phyloP scores from a whole-genome alignment of 441 rosid species.

The Gossypium gossypioides region DNA sequence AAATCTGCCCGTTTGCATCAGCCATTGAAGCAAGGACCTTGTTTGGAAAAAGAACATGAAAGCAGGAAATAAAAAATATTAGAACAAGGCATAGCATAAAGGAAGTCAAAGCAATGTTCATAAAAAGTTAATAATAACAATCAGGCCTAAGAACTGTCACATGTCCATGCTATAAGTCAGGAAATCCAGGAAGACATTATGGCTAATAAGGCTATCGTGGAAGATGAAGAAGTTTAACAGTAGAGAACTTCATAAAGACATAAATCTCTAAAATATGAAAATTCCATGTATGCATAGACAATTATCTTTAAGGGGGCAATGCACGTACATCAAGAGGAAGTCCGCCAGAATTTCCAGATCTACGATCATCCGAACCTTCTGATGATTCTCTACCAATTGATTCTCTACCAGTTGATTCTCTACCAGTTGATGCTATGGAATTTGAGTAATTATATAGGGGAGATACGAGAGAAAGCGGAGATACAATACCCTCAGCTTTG shows the following conservation, averaged over 20 bases:
- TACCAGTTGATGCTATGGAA: slow-evolving; percentile 28
- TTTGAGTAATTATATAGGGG: background rate
- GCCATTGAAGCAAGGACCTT: slow-evolving; percentile 99
- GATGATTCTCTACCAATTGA: slow-evolving; percentile 46
- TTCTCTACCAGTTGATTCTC: slow-evolving; percentile 48
- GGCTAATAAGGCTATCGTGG: background rate
- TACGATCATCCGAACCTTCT: slow-evolving; percentile 50
- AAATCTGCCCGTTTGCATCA: slow-evolving; percentile 91
- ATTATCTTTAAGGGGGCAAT: slow-evolving; percentile 16
- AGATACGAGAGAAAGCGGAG: slow-evolving; percentile 56
- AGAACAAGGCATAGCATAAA: background rate
- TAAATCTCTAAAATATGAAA: background rate
- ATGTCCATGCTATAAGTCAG: background rate
- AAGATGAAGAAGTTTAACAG: background rate
- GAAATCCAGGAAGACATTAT: background rate
- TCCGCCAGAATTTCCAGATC: slow-evolving; percentile 60
- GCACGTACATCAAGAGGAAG: slow-evolving; percentile 82
- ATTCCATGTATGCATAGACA: background rate
- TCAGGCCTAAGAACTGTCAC: background rate
- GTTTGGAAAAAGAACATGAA: background rate
- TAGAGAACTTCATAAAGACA: background rate
- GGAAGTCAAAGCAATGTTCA: background rate
- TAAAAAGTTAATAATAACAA: background rate
- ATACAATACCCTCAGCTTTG: slow-evolving; percentile 47
- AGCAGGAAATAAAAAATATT: slow-evolving; percentile 13